Base-by-base conservation (phyloP, 2,329 filamentous ascomycete genomes). In the Corniculantispora saksenae region DNA sequence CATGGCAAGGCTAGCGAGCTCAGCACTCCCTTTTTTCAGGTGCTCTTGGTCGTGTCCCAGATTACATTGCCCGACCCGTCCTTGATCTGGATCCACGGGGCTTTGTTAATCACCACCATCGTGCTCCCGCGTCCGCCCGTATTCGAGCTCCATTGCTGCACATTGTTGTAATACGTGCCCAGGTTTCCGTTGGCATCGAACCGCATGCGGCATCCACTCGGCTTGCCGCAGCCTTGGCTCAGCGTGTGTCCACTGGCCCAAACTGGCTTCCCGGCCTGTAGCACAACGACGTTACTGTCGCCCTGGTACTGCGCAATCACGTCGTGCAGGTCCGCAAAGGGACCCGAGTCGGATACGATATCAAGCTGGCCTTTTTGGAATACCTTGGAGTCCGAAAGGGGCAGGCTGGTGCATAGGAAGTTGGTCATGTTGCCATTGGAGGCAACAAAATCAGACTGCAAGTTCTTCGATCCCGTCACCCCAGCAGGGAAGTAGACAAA, bases 251-350 rank as follows among this genome's bases (percentile, higher is more conserved):
- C 67, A 12, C 60, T 67, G 8, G 67, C 67, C 67, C 67, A 69
- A 13, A 68, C 63, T n/a, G 67, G 67, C 23, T 29, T 57, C 2
- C 68, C 68, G 23, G 7, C 25, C 27, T 65, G 54, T n/a, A 67
- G 59, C 12, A 68, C 69, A 2, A 73, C 70, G 13, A 73, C 58
- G 61, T 73, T 73, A 29, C 64, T 71, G 50, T 73, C 71, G 17
- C 69, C 69, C 63, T 73, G 71, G 47, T 70, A 69, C 55, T 72
- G 69, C 12, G 68, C 68, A 27, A 67, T 66, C 35, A 71, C 68
- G 17, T 67, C 61, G 43, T 69, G 66, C 17, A 72, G 66, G 23
- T 67, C 47, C 1, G 66, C 68, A 23, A 71, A 69, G 23, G 67
- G 63, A 6, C 59, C 63, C 5, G 67, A 58, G 9, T 69, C 66